A percentile compares a stretch with the other conserved stretches of the same genome.
These are phyloP conservation scores for Diaporthe vaccinii DNA, from an alignment of 2,329 filamentous ascomycete genomes.

Conservation along the genomic window DNA sequence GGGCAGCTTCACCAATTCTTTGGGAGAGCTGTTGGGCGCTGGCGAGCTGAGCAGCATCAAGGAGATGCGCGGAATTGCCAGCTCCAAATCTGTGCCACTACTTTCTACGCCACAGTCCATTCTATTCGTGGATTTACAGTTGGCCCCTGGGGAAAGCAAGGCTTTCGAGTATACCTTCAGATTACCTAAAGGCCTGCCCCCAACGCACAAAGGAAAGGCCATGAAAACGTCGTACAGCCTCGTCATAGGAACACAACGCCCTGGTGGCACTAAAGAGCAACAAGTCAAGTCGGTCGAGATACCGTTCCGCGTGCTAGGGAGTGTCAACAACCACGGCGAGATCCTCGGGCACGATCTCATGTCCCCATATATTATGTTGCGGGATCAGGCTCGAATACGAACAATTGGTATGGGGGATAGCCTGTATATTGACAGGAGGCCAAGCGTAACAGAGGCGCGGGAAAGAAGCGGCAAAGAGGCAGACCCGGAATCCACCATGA, in stretches of 20 bases:
- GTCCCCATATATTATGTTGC: slow-evolving; percentile 90
- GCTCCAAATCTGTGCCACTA: slow-evolving; percentile 87
- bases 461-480: slow-evolving; percentile 43
- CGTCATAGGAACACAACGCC: slow-evolving; percentile 90
- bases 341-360: slow-evolving; percentile 94
- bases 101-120: slow-evolving; percentile 97
- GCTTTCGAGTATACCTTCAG: slow-evolving; percentile 90
- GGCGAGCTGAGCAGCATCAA: slow-evolving; percentile 93
- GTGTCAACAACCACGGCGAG: slow-evolving; percentile 90
- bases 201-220: slow-evolving; percentile 89
- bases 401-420: slow-evolving; percentile 57
- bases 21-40: slow-evolving; percentile 88
- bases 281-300: slow-evolving; percentile 92
- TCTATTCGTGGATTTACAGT: slow-evolving; percentile 90
- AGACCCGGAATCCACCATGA: slow-evolving; percentile 58
- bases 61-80: slow-evolving; percentile 91
- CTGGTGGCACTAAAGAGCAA: slow-evolving; percentile 81
- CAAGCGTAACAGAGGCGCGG: slow-evolving; percentile 40
- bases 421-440: slow-evolving; percentile 34
- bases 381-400: slow-evolving; percentile 81
- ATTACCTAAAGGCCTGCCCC: slow-evolving; percentile 89
- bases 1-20: slow-evolving; percentile 87
- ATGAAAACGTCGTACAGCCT: slow-evolving; percentile 95
- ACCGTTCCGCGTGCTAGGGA: slow-evolving; percentile 92
- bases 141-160: slow-evolving; percentile 89